Conservation (phyloP, 768 basidiomycete species). For the Tulasnella calospora region DNA sequence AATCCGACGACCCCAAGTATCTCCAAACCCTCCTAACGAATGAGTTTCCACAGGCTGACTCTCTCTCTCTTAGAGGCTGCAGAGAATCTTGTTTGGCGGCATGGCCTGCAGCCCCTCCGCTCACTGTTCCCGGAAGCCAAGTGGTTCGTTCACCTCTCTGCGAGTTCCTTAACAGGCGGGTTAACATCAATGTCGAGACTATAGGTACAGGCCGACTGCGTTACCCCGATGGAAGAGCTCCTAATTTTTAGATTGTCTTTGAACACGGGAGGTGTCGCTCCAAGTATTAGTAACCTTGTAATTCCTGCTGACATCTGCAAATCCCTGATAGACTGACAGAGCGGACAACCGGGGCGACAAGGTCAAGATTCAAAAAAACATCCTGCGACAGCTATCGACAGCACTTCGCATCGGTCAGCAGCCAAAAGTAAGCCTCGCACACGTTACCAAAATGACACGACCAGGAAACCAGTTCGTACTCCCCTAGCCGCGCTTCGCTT, state of each 20-base stretch:
- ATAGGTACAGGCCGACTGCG: background rate
- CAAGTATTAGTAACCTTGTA: background rate
- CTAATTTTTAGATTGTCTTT: background rate
- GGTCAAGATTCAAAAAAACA: background rate
- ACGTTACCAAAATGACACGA: too few species aligned
- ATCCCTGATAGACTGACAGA: background rate
- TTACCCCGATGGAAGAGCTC: background rate
- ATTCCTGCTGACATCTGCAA: background rate
- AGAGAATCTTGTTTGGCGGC: background rate
- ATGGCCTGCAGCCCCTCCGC: background rate
- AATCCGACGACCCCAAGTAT: background rate
- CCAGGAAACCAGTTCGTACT: too few species aligned
- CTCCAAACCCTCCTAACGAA: background rate
- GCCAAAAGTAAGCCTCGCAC: background rate
- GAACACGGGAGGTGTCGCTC: background rate
- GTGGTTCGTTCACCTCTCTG: background rate
- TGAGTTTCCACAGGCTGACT: background rate
- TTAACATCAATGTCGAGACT: too few species aligned
- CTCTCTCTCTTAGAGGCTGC: background rate
- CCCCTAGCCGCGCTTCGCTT: background rate
- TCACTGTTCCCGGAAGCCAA: background rate
- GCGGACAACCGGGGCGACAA: background rate
- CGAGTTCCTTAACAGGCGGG: too few species aligned
- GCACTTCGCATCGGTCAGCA: background rate
- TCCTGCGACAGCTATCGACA: background rate